Evolutionary conservation across 2,329 filamentous ascomycete genomes (phyloP), one percentile per base, ranked within the genome.

Genomic region (Aspergillus transmontanensis): DNA sequence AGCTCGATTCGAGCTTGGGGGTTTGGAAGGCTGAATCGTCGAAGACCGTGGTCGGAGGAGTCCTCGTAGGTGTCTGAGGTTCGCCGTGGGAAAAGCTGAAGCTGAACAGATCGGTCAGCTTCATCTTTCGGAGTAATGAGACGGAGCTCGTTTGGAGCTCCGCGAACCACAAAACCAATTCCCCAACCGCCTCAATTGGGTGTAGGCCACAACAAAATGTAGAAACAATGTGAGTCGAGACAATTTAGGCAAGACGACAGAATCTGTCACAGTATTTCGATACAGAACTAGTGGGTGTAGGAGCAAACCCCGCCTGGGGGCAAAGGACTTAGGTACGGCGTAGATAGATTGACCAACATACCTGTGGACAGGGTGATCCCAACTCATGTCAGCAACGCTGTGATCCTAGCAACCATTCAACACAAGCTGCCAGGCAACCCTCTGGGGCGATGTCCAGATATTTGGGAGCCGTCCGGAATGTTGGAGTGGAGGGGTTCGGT

Each of bases 11-110:
- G 66, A 81, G 78, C 67, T 80, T 82, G 26, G 80, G 80, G 28
- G 80, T 82, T 45, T 79, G 78, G 61, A 81, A 80, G 57, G 79
- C 69, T 48, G 72, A 64, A 63, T 79, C 74, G 61, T 75, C 76
- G 51, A 79, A 78, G 41, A 74, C 69, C 51, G 73, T 68, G 46
- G 77, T 75, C 12, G 76, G 77, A 36, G 80, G 79, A 57, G 79
- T 81, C 72, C 77, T 79, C 60, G 80, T 82, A 10, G 80, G 80
- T 61, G 80, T 82, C 65, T 80, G 79, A 66, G 80, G 80, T 74
- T 82, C 79, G 71, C 78, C 79, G 75, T 77, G 76, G 59, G 79
- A 75, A 72, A 79, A 79, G 75, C 71, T 80, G 76, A 82, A 82
- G 77, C 80, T 82, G 66, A 72, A 77, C 58, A 73, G 71, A 60